These are phyloP conservation scores for Sonneratia alba DNA, from an alignment of 345 rosid species.

Conservation along the genomic window DNA sequence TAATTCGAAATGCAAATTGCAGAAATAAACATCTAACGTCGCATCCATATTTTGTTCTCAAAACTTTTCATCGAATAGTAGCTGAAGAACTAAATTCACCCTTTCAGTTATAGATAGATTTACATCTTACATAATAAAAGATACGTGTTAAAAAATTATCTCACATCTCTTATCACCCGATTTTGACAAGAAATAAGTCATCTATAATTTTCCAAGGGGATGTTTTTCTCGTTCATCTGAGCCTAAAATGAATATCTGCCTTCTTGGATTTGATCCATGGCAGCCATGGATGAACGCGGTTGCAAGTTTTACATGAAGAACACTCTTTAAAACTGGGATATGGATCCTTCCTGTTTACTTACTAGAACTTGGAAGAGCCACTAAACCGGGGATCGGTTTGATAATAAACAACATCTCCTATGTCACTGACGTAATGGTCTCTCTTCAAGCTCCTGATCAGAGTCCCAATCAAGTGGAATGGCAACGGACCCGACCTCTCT, in stretches of 20 bases:
- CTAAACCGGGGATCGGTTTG: slow-evolving; percentile 39
- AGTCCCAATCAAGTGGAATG: slow-evolving; percentile 42
- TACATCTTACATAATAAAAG: too few species aligned
- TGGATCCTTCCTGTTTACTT: background rate
- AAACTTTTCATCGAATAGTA: too few species aligned
- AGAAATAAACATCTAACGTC: too few species aligned
- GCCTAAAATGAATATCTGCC: background rate
- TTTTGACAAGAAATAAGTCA: background rate
- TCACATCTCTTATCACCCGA: background rate
- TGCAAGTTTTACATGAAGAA: background rate
- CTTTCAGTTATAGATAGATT: too few species aligned
- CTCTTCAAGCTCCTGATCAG: slow-evolving; percentile 47
- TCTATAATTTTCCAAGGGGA: background rate
- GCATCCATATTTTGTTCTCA: too few species aligned
- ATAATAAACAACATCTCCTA: slow-evolving; percentile 67
- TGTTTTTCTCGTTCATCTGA: background rate
- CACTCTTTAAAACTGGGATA: too few species aligned
- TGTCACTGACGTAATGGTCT: slow-evolving; percentile 69
- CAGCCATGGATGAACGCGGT: background rate
- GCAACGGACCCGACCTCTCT: slow-evolving; percentile 54
- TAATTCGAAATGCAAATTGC: too few species aligned
- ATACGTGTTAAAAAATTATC: background rate
- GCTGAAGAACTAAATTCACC: too few species aligned
- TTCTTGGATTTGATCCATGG: background rate
- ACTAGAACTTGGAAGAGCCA: background rate